These are phyloP conservation scores for Ceratocystis destructans DNA, from an alignment of 2,329 filamentous ascomycete species.

Conservation along the genomic window DNA sequence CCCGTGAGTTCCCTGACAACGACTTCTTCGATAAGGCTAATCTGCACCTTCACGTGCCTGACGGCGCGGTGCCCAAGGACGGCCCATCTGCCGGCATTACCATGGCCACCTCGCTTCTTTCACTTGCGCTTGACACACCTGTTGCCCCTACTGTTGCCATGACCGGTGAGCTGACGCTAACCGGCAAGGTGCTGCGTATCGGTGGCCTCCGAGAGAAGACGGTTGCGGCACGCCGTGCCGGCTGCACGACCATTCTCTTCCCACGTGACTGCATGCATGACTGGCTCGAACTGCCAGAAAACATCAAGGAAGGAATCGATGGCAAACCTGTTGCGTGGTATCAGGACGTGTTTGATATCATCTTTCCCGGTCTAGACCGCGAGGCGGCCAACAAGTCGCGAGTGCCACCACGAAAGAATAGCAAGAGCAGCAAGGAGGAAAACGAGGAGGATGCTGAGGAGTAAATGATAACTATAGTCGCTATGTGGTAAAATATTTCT, in stretches of 20 bases:
- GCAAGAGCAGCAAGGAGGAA: slow-evolving; percentile 30
- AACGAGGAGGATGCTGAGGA: slow-evolving; percentile 27
- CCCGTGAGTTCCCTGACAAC: slow-evolving; percentile 73
- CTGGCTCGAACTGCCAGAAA: slow-evolving; percentile 96
- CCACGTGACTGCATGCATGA: slow-evolving; percentile 90
- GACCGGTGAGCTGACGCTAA: slow-evolving; percentile 94
- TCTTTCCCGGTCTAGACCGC: slow-evolving; percentile 71
- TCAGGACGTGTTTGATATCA: slow-evolving; percentile 76
- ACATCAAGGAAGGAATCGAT: slow-evolving; percentile 93
- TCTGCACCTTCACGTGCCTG: slow-evolving; percentile 90
- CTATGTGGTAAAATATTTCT: neutral
- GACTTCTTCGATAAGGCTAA: slow-evolving; percentile 92
- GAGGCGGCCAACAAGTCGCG: slow-evolving; percentile 53
- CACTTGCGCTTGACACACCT: slow-evolving; percentile 63
- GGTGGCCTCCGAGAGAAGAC: slow-evolving; percentile 94
- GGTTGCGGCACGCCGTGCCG: slow-evolving; percentile 80
- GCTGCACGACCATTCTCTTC: slow-evolving; percentile 88
- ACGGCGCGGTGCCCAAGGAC: slow-evolving; percentile 92
- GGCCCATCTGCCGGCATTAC: slow-evolving; percentile 89
- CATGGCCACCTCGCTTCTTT: slow-evolving; percentile 89
- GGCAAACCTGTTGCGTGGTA: slow-evolving; percentile 91
- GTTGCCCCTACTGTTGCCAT: slow-evolving; percentile 84
- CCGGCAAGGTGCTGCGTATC: slow-evolving; percentile 89
- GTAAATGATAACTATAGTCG: neutral
- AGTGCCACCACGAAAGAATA: slow-evolving; percentile 33